phyloP scores from a whole-genome alignment of 306 rosid species.

The Rosa lucieae region DNA sequence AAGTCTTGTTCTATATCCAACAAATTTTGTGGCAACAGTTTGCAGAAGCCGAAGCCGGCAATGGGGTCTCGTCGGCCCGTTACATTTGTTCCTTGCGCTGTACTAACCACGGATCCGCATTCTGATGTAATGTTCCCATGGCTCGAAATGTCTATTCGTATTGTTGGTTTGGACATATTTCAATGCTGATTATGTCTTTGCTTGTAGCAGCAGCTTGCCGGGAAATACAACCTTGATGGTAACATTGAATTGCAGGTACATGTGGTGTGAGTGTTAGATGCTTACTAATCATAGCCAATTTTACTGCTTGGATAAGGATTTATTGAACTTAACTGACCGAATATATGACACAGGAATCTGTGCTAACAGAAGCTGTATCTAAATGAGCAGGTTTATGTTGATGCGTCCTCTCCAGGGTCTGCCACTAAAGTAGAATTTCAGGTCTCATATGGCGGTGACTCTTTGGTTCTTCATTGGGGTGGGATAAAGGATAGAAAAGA shows the following conservation, averaged over 20 bases:
- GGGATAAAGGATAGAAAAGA: conserved; percentile 57
- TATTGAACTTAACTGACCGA: conserved; percentile 17
- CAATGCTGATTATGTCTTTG: conserved; percentile 34
- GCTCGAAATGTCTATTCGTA: background rate
- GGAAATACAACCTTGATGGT: conserved; percentile 78
- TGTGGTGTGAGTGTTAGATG: conserved; percentile 12
- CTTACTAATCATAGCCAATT: conserved; percentile 7
- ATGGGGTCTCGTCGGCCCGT: conserved; percentile 40
- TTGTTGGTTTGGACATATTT: conserved; percentile 23
- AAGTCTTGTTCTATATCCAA: conserved; percentile 40
- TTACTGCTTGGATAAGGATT: conserved; percentile 1
- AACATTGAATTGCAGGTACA: conserved; percentile 83
- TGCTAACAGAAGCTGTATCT: conserved; percentile 31
- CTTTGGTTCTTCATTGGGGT: conserved; percentile 95
- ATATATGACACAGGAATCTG: conserved; percentile 15
- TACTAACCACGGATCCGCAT: conserved; percentile 47
- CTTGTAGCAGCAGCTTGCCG: conserved; percentile 61
- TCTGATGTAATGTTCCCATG: conserved; percentile 37
- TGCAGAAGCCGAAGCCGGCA: conserved; percentile 50
- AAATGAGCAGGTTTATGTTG: conserved; percentile 67
- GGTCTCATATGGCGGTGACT: conserved; percentile 55
- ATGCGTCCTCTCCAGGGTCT: conserved; percentile 51
- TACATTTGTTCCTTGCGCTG: conserved; percentile 54
- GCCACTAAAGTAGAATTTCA: conserved; percentile 53
- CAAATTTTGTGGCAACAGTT: conserved; percentile 53